A percentile compares a stretch with the other conserved stretches of the same genome.
These are phyloP conservation scores for Sanguinoderma infundibulare DNA, from an alignment of 1,284 basidiomycete genomes.

Conservation along the genomic window DNA sequence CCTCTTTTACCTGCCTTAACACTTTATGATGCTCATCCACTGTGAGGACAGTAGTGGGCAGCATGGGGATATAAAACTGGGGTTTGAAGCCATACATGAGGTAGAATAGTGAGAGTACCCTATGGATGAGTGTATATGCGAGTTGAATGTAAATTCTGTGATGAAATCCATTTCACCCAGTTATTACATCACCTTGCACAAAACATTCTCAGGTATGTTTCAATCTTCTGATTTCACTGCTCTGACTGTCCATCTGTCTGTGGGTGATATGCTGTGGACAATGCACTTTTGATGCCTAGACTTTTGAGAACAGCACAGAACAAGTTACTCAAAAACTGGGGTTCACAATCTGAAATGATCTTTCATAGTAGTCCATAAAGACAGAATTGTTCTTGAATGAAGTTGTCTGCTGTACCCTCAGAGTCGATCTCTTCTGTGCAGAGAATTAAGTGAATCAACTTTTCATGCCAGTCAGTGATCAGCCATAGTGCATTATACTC, in stretches of 20 bases:
- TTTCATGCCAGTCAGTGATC: slow-evolving; percentile 17
- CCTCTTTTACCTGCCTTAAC: not conserved
- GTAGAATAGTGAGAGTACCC: not conserved
- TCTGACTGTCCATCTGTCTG: slow-evolving; percentile 39
- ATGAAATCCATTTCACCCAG: slow-evolving; percentile 2
- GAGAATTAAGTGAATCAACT: slow-evolving; percentile 9
- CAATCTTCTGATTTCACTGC: slow-evolving; percentile 34
- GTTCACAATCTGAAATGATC: slow-evolving; percentile 41
- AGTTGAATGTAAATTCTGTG: not conserved
- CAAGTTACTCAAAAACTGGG: slow-evolving; percentile 35
- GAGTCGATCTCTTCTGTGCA: slow-evolving; percentile 11
- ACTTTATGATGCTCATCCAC: not conserved
- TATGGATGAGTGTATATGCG: not conserved
- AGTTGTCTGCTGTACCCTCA: slow-evolving; percentile 6
- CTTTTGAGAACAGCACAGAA: slow-evolving; percentile 6
- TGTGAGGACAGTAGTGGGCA: not conserved
- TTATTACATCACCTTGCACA: not conserved
- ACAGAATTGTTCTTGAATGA: slow-evolving; percentile 18
- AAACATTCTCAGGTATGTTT: slow-evolving; percentile 27
- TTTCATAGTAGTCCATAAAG: slow-evolving; percentile 34
- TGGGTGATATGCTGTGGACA: slow-evolving; percentile 33
- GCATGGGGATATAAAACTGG: not conserved
- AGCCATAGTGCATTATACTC: slow-evolving; percentile 31
- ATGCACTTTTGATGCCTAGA: slow-evolving; percentile 10
- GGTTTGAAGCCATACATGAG: not conserved